Evolutionary conservation across 345 rosid species (phyloP).

Genomic region (Lumnitzera racemosa): DNA sequence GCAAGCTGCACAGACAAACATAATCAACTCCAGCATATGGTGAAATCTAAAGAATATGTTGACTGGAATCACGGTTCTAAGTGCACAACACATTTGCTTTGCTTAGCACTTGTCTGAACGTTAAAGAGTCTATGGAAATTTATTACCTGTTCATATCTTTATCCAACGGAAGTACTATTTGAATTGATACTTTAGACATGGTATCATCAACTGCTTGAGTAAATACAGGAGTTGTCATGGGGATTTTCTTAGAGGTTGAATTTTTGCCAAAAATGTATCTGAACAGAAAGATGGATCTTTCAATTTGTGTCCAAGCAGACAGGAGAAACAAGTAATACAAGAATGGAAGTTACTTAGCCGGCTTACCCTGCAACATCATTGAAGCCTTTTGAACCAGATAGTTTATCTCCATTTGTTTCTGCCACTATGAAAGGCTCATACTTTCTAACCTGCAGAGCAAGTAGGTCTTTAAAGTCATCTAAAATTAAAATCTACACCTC

Average conservation of each 20-base stretch:
- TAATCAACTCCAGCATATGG: not conserved
- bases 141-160: constrained; percentile 59
- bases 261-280: constrained; percentile 83
- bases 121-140: not conserved
- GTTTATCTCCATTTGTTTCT: constrained; percentile 72
- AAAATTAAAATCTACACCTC: too few relatives aligned
- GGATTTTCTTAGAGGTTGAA: constrained; percentile 49
- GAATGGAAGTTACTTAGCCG: not conserved
- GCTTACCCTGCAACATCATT: constrained; percentile 69
- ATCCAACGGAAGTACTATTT: constrained; percentile 66
- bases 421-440: constrained; percentile 63
- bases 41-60: not conserved
- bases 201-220: constrained; percentile 55
- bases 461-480: too few relatives aligned
- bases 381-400: constrained; percentile 67
- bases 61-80: not conserved
- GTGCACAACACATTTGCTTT: not conserved
- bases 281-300: not conserved
- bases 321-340: not conserved
- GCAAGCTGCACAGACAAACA: constrained; percentile 44
- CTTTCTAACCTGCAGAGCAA: constrained; percentile 48
- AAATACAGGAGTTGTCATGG: constrained; percentile 75
- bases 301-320: not conserved
- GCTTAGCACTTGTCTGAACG: not conserved
- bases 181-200: constrained; percentile 52